Evolutionary conservation across 2,329 filamentous ascomycete genomes (phyloP).

Genomic region (Alternaria sp.): DNA sequence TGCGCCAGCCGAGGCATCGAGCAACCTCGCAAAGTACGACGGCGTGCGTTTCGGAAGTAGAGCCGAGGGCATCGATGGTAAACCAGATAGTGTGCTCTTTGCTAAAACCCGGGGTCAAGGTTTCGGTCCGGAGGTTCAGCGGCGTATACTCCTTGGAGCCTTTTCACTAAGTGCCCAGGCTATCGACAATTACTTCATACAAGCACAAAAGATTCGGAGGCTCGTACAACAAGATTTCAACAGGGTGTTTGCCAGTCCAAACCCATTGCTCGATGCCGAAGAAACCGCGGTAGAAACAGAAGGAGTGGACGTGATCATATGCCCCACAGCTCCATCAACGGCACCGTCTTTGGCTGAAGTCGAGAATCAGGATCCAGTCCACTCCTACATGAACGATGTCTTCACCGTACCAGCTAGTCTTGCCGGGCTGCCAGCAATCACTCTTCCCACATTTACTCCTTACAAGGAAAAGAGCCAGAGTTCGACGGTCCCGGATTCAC

Average conservation of each 20-base stretch:
- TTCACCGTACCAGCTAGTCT: slow-evolving; percentile 95
- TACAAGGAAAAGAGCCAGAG: slow-evolving; percentile 24
- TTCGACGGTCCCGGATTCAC: slow-evolving; percentile 25
- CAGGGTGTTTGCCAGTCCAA: slow-evolving; percentile 70
- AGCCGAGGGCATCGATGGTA: slow-evolving; percentile 60
- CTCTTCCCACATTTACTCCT: slow-evolving; percentile 68
- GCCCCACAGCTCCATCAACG: slow-evolving; percentile 81
- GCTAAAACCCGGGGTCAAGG: slow-evolving; percentile 73
- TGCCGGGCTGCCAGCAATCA: slow-evolving; percentile 87
- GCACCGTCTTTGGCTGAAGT: slow-evolving; percentile 71
- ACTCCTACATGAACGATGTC: slow-evolving; percentile 90
- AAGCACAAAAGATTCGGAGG: slow-evolving; percentile 86
- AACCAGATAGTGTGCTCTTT: slow-evolving; percentile 64
- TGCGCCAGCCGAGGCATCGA: slow-evolving; percentile 92
- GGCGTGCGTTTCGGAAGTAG: slow-evolving; percentile 87
- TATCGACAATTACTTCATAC: slow-evolving; percentile 95
- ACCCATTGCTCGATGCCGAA: slow-evolving; percentile 64
- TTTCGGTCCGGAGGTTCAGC: slow-evolving; percentile 84
- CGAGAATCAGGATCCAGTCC: slow-evolving; percentile 62
- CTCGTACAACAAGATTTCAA: slow-evolving; percentile 89
- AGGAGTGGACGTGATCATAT: slow-evolving; percentile 84
- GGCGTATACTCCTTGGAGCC: slow-evolving; percentile 85
- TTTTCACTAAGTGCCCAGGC: slow-evolving; percentile 89
- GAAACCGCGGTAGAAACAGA: slow-evolving; percentile 53
- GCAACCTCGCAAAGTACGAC: slow-evolving; percentile 96